A percentile compares a stretch with the other conserved stretches of the same genome.
Conservation (phyloP, 2,329 filamentous ascomycete genomes). For the Hypoxylon sp. region DNA sequence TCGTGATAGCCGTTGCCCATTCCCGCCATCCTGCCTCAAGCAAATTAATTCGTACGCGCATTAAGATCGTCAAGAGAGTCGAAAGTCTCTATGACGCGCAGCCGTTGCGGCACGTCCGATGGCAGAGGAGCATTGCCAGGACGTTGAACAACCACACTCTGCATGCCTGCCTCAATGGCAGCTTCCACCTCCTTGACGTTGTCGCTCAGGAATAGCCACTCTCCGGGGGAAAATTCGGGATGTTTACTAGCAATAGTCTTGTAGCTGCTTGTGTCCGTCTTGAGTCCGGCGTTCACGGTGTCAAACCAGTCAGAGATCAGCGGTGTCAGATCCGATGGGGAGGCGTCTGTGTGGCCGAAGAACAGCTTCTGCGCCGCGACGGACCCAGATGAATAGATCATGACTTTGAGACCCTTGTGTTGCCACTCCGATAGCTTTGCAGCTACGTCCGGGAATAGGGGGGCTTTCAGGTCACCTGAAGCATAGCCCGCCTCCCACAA, state of each 20-base stretch:
- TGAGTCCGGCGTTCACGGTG: conserved; percentile 83
- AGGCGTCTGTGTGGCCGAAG: conserved; percentile 76
- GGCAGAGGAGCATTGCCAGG: conserved; percentile 79
- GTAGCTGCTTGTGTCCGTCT: conserved; percentile 78
- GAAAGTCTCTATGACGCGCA: conserved; percentile 53
- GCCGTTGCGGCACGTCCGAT: conserved; percentile 60
- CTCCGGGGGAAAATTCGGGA: conserved; percentile 62
- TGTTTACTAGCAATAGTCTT: conserved; percentile 70
- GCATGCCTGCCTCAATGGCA: conserved; percentile 74
- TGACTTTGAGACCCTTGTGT: conserved; percentile 68
- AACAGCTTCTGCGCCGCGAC: conserved; percentile 85
- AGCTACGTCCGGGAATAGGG: conserved; percentile 82
- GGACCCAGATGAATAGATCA: conserved; percentile 87
- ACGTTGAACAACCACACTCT: conserved; percentile 72
- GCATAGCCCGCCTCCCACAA: conserved; percentile 83
- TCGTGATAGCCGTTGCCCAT: conserved; percentile 12
- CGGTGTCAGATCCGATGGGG: conserved; percentile 71
- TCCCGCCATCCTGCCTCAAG: conserved; percentile 18
- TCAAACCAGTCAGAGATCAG: conserved; percentile 80
- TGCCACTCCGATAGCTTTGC: conserved; percentile 74
- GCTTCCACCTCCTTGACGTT: conserved; percentile 79
- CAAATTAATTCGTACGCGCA: conserved; percentile 33
- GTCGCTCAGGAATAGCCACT: conserved; percentile 86
- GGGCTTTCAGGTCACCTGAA: conserved; percentile 77
- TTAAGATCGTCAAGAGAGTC: conserved; percentile 47